Evolutionary conservation across 805 yeast genomes (phyloP).

Genomic region (Priceomyces melissophilus): DNA sequence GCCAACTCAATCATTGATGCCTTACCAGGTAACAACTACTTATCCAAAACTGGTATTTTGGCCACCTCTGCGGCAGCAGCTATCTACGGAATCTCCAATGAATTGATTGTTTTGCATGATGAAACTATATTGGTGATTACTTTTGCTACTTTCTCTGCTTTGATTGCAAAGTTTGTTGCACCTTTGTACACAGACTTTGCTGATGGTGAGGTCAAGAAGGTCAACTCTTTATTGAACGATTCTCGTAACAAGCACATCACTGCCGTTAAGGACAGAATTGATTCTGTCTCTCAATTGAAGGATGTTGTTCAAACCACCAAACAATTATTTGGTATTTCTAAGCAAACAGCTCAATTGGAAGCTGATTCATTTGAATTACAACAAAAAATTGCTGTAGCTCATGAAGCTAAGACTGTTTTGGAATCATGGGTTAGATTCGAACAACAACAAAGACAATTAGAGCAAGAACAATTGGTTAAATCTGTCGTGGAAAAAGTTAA

Average conservation of each 20-base stretch:
- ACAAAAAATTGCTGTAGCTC: slow-evolving; percentile 83
- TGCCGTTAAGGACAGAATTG: slow-evolving; percentile 92
- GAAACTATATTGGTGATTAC: slow-evolving; percentile 84
- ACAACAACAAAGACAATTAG: slow-evolving; percentile 90
- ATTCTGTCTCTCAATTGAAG: slow-evolving; percentile 80
- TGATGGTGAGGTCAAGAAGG: slow-evolving; percentile 75
- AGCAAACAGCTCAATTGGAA: slow-evolving; percentile 95
- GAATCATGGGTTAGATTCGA: slow-evolving; percentile 99
- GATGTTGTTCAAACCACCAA: slow-evolving; percentile 91
- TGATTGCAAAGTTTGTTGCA: slow-evolving; percentile 83
- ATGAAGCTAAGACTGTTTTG: slow-evolving; percentile 90
- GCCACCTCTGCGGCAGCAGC: slow-evolving; percentile 96
- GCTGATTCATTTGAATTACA: slow-evolving; percentile 90
- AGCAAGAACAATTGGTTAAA: slow-evolving; percentile 88
- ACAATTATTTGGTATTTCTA: slow-evolving; percentile 87
- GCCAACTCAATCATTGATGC: slow-evolving; percentile 88
- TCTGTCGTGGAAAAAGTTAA: slow-evolving; percentile 85
- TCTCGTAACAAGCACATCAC: slow-evolving; percentile 88
- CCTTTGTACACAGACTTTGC: slow-evolving; percentile 97
- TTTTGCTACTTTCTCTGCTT: slow-evolving; percentile 70
- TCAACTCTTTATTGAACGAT: slow-evolving; percentile 75
- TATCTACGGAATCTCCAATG: slow-evolving; percentile 89
- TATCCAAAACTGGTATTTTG: slow-evolving; percentile 91
- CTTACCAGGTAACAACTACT: slow-evolving; percentile 82
- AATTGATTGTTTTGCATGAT: slow-evolving; percentile 88